Conservation (phyloP, 2,329 filamentous ascomycete genomes). For the Fusarium euwallaceae region DNA sequence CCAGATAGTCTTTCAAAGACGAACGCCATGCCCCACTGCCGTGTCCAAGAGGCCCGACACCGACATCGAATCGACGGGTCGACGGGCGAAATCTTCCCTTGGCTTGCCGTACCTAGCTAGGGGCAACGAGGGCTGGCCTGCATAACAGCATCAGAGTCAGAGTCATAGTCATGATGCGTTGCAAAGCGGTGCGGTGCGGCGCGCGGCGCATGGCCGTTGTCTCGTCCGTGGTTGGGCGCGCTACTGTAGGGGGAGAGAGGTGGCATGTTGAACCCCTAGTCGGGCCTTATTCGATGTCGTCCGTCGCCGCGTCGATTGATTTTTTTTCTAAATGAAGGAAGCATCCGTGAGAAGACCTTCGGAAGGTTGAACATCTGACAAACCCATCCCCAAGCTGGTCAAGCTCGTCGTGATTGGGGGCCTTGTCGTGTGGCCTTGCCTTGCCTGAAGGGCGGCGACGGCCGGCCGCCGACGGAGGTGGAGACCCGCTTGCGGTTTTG, state of each 20-base stretch:
- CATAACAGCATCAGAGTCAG: neutral
- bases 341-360: conserved; percentile 5
- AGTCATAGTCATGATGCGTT: conserved; percentile 5
- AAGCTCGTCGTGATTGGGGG: conserved; percentile 32
- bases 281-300: conserved; percentile 39
- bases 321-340: neutral
- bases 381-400: conserved; percentile 26
- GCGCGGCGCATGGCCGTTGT: conserved; percentile 24
- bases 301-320: conserved; percentile 12
- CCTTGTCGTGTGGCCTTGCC: conserved; percentile 1
- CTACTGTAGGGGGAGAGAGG: neutral
- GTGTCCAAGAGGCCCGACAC: conserved; percentile 9
- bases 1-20: conserved; percentile 15
- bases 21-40: conserved; percentile 28
- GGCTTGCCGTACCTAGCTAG: neutral
- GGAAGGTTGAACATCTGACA: conserved; percentile 38
- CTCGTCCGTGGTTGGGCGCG: conserved; percentile 34
- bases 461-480: conserved; percentile 40
- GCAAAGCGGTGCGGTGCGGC: neutral
- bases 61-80: neutral
- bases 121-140: neutral
- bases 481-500: conserved; percentile 37
- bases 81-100: neutral
- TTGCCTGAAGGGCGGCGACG: conserved; percentile 21
- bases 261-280: conserved; percentile 39